Percentiles rank a stretch among this genome's conserved stretches.
Evolutionary conservation across 176 grass and related monocot species (phyloP).

Genomic region (Poa pratensis): DNA sequence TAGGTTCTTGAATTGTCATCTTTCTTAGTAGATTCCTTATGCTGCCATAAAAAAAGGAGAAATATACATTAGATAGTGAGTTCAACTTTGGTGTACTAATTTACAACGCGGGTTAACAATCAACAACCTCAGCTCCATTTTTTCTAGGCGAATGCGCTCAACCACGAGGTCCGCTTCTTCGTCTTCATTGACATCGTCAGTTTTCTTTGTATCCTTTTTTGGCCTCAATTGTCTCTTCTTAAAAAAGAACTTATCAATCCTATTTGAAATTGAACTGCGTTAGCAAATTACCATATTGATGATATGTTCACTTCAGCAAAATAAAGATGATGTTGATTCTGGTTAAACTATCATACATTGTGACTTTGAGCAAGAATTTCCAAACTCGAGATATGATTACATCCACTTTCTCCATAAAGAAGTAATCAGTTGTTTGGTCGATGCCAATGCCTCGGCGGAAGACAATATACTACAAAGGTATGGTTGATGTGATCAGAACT

Average conservation of each 20-base stretch:
- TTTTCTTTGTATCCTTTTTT: slow-evolving; percentile 69
- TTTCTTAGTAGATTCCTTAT: slow-evolving; percentile 64
- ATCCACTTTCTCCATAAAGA: slow-evolving; percentile 92
- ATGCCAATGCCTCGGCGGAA: slow-evolving; percentile 91
- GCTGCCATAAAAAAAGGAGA: slow-evolving; percentile 52
- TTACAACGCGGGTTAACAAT: not conserved
- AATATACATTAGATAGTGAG: slow-evolving; percentile 26
- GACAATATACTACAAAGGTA: slow-evolving; percentile 69
- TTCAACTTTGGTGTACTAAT: slow-evolving; percentile 17
- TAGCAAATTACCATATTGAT: slow-evolving; percentile 1
- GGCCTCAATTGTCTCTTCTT: slow-evolving; percentile 40
- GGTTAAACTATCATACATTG: slow-evolving; percentile 48
- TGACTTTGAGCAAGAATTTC: slow-evolving; percentile 70
- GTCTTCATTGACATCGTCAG: slow-evolving; percentile 56
- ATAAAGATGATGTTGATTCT: not conserved
- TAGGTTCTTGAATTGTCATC: slow-evolving; percentile 92
- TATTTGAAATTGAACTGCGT: slow-evolving; percentile 29
- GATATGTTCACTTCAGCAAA: not conserved
- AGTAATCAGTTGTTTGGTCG: slow-evolving; percentile 78
- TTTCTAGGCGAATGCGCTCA: slow-evolving; percentile 81
- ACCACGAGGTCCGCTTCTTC: slow-evolving; percentile 63
- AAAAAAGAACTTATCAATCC: slow-evolving; percentile 69
- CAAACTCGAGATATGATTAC: slow-evolving; percentile 82
- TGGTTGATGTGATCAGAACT: not conserved
- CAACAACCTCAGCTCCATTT: slow-evolving; percentile 84